phyloP scores from a whole-genome alignment of 169 alveolate species.

The Plasmodium cynomolgi region DNA sequence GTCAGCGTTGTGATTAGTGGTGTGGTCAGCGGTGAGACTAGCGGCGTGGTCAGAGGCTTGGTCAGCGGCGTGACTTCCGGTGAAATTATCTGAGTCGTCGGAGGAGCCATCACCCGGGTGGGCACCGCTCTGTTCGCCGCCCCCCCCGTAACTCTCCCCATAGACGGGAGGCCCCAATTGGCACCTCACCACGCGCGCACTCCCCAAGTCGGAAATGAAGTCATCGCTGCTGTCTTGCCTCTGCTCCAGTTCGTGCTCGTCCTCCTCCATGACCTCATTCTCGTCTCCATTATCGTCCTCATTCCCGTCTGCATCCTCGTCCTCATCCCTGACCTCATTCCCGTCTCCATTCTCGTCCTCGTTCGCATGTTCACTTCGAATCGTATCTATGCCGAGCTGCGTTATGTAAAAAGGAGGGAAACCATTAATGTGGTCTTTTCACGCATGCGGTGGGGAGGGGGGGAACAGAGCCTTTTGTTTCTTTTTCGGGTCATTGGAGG shows the following conservation, averaged over 20 bases:
- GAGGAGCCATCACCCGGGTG: not conserved
- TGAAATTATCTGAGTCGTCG: not conserved
- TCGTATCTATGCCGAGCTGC: slow-evolving; percentile 36
- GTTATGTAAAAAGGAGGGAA: not conserved
- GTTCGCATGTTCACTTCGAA: not conserved
- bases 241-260: slow-evolving; percentile 35
- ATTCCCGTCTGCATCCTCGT: not conserved
- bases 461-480: not conserved
- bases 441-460: not conserved
- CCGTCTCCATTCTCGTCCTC: not conserved
- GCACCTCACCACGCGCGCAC: not conserved
- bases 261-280: not conserved
- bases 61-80: not conserved
- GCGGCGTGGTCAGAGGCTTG: not conserved
- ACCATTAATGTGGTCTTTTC: not conserved
- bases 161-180: not conserved
- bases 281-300: not conserved
- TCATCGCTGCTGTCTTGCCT: slow-evolving; percentile 55
- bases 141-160: not conserved
- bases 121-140: not conserved
- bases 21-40: not conserved
- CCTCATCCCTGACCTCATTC: not conserved
- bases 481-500: not conserved
- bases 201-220: slow-evolving; percentile 41
- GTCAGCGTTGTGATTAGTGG: not conserved